phyloP scores from a whole-genome alignment of 106 monocot species.

The Posidonia australis region DNA sequence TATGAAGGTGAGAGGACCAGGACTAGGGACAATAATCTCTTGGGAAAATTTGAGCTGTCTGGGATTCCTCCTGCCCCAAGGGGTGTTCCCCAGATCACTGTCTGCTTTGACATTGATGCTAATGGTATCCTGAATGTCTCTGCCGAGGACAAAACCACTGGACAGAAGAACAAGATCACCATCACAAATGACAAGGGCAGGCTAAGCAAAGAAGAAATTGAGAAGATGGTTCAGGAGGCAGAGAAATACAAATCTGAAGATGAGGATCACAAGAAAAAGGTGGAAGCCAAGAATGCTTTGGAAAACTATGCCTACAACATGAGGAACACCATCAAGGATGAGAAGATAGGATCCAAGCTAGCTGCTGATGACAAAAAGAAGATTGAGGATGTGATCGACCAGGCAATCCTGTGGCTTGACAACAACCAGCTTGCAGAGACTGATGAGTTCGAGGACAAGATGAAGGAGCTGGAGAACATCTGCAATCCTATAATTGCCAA shows the following conservation, averaged over 20 bases:
- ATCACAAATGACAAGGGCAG: constrained; percentile 26
- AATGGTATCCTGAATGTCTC: constrained; percentile 25
- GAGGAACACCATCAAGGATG: constrained; percentile 32
- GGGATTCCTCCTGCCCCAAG: constrained; percentile 22
- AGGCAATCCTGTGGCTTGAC: constrained; percentile 21
- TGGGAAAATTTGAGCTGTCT: constrained; percentile 22
- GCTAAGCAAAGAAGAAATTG: constrained; percentile 26
- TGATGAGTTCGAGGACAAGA: constrained; percentile 21
- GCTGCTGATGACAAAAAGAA: constrained; percentile 20
- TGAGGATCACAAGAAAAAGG: constrained; percentile 30
- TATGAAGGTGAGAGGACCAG: constrained; percentile 17
- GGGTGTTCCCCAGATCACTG: constrained; percentile 24
- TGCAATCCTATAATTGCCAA: constrained; percentile 25
- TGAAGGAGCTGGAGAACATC: constrained; percentile 21
- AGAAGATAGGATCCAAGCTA: constrained; percentile 21
- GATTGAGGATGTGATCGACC: constrained; percentile 21
- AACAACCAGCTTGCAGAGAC: constrained; percentile 24
- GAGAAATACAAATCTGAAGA: constrained; percentile 32
- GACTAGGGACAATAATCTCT: constrained; percentile 17
- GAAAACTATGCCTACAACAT: constrained; percentile 34
- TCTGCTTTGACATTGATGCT: constrained; percentile 21
- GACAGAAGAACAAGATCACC: constrained; percentile 27
- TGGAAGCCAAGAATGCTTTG: constrained; percentile 24
- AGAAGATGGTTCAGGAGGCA: constrained; percentile 34
- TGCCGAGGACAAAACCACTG: constrained; percentile 25